These are phyloP conservation scores for Silene conica DNA, from an alignment of 148 eudicot genomes.

Conservation along the genomic window DNA sequence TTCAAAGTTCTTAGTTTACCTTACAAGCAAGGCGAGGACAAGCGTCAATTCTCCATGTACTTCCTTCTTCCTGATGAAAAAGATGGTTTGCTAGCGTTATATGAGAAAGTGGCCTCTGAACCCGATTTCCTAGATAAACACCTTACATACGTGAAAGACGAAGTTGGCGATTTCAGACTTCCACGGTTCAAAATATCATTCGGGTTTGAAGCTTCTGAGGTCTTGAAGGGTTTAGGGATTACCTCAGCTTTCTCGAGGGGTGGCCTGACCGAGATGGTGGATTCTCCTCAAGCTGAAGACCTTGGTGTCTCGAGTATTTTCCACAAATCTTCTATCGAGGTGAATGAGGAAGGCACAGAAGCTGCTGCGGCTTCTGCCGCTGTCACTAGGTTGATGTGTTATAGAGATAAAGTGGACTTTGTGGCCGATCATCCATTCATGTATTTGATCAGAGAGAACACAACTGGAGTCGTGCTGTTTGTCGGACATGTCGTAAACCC, in stretches of 20 bases:
- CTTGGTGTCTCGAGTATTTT: constrained; percentile 59
- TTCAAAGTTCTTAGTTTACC: constrained; percentile 70
- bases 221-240: constrained; percentile 58
- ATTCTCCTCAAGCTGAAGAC: constrained; percentile 38
- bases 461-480: constrained; percentile 66
- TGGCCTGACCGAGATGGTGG: constrained; percentile 73
- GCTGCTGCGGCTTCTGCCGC: constrained; percentile 80
- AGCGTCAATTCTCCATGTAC: constrained; percentile 71
- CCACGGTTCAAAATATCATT: constrained; percentile 68
- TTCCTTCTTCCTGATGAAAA: constrained; percentile 70
- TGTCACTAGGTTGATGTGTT: constrained; percentile 24
- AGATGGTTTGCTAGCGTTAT: constrained; percentile 46
- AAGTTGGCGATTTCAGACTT: constrained; percentile 53
- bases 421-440: constrained; percentile 87
- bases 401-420: constrained; percentile 25
- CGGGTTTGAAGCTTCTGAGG: constrained; percentile 71
- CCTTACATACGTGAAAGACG: constrained; percentile 38
- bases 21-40: constrained; percentile 68
- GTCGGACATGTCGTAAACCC: constrained; percentile 62
- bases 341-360: constrained; percentile 90
- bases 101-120: constrained; percentile 45
- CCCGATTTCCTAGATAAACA: constrained; percentile 52
- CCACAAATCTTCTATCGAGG: constrained; percentile 67
- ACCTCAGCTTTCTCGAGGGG: constrained; percentile 51
- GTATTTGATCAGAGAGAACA: constrained; percentile 64